Evolutionary conservation across 1,284 basidiomycete species (phyloP), one percentile per base, ranked within the genome.

Genomic region (Trichosporon sp.): DNA sequence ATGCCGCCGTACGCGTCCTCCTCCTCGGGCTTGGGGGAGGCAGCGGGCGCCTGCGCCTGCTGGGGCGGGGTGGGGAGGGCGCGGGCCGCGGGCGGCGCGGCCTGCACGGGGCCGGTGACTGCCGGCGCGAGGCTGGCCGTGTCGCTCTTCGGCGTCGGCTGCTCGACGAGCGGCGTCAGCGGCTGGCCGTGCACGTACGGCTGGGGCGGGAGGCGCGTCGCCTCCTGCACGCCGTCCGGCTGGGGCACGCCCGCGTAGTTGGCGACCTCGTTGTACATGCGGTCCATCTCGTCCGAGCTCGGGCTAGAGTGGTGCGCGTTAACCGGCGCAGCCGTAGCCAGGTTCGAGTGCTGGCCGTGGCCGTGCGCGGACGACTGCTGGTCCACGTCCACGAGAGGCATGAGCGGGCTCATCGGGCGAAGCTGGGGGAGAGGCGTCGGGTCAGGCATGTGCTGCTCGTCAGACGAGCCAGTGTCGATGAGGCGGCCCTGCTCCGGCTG

Each of bases 1-100:
- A 81, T 81, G 4, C 80, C 80, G 12, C 78, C 80, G 71, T 81
- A 81, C n/a, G 77, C 79, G 70, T 80, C 79, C 7, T 81, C 77
- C 23, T 72, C 74, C 74, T 42, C 74, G 4, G 47, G 21, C 47
- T 23, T 42, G 38, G 35, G 18, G 42, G 15, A 18, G 18, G n/a
- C 21, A 21, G n/a, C 23, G 69, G 44, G 74, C 74, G 34, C 70
- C 72, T 56, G 79, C 74, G 60, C 75, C 75, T 5, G 76, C 77
- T 7, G 77, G 3, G 63, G 67, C 4, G 63, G 32, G 4, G 35
- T 11, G 56, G 62, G 70, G 31, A 66, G 66, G 12, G 65, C 65
- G 58, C 66, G 68, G n/a, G 32, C 18, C 15, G 31, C 21, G 31
- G 27, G 56, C 18, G n/a, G 44, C 23, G 13, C 51, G 27, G 7